Evolutionary conservation across 2,329 filamentous ascomycete species (phyloP).

Genomic region (Claviceps humidiphila): DNA sequence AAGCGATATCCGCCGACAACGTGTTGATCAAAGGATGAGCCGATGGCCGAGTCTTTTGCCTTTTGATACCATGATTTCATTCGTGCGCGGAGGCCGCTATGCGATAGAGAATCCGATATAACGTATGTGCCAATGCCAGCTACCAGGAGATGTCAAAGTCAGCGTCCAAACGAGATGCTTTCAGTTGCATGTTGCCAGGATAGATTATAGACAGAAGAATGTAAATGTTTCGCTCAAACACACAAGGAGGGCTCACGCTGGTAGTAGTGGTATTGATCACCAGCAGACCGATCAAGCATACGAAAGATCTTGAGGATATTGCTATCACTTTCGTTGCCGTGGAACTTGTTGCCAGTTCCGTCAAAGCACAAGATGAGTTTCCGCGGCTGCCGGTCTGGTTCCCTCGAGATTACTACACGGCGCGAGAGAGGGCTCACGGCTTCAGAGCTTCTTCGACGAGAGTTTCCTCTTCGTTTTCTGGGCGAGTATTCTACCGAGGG

Average conservation of each 20-base stretch:
- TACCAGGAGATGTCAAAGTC: conserved; percentile 12
- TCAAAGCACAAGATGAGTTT: conserved; percentile 51
- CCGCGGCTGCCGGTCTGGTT: conserved; percentile 7
- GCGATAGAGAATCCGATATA: conserved; percentile 43
- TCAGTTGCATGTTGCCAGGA: background rate
- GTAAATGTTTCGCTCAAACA: background rate
- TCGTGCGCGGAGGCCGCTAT: conserved; percentile 41
- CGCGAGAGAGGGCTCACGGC: conserved; percentile 2
- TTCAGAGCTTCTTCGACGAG: background rate
- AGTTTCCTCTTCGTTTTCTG: background rate
- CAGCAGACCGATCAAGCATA: conserved; percentile 51
- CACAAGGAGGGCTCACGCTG: conserved; percentile 32
- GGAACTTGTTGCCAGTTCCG: conserved; percentile 51
- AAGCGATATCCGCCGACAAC: conserved; percentile 75
- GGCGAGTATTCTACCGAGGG: background rate
- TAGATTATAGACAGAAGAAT: background rate
- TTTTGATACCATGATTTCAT: conserved; percentile 56
- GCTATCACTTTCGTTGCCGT: conserved; percentile 48
- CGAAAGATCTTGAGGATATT: conserved; percentile 60
- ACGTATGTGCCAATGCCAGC: conserved; percentile 64
- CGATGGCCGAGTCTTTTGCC: conserved; percentile 67
- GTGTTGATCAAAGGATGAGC: conserved; percentile 69
- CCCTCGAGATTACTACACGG: background rate
- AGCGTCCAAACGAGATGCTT: background rate
- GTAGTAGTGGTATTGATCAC: conserved; percentile 51